Percentiles rank a stretch among this genome's conserved stretches.
These are phyloP conservation scores for Puccinia brachypodii DNA, from an alignment of 1,284 basidiomycete genomes.

Conservation along the genomic window DNA sequence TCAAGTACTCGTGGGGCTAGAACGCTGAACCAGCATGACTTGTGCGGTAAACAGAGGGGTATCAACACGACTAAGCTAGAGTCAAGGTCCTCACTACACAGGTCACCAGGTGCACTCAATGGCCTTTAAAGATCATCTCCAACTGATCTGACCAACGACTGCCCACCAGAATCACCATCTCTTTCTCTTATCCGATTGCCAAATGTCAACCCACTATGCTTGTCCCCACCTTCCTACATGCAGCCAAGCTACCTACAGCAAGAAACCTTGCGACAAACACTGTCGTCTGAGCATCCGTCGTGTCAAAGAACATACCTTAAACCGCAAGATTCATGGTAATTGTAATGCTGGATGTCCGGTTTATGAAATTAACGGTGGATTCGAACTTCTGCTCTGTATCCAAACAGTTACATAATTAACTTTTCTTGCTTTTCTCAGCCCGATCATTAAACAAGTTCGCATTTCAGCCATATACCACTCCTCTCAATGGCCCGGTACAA, in stretches of 20 bases:
- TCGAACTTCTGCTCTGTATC: background rate
- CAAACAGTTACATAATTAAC: background rate
- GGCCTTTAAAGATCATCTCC: too few relatives aligned
- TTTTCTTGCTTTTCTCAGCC: background rate
- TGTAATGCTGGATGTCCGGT: background rate
- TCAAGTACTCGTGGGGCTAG: too few relatives aligned
- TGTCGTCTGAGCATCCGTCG: background rate
- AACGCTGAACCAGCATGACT: too few relatives aligned
- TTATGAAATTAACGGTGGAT: background rate
- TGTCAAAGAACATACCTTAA: background rate
- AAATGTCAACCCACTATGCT: background rate
- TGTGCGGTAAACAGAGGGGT: too few relatives aligned
- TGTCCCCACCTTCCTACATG: background rate
- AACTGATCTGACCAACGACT: too few relatives aligned
- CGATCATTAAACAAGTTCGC: background rate
- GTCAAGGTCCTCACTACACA: too few relatives aligned
- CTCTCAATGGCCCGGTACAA: background rate
- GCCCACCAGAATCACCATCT: too few relatives aligned
- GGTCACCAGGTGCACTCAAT: too few relatives aligned
- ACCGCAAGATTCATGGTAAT: background rate
- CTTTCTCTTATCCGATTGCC: too few relatives aligned
- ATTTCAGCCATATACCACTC: background rate
- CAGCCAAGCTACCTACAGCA: background rate
- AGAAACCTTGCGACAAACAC: background rate
- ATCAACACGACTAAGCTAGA: too few relatives aligned